Conservation (phyloP, 441 rosid species). For the Arabidopsis lyrata region DNA sequence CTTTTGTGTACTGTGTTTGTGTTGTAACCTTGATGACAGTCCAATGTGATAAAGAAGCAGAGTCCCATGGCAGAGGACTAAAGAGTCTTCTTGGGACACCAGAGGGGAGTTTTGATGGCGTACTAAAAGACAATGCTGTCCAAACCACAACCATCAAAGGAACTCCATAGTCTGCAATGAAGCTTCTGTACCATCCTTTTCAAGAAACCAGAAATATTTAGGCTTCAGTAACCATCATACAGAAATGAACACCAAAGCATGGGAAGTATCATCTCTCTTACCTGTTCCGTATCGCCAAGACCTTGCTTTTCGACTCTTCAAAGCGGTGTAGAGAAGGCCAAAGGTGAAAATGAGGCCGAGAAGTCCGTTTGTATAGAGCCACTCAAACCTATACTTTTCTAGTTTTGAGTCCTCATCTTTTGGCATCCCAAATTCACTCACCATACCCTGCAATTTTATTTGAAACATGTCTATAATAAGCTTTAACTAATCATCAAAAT, state of each 20-base stretch:
- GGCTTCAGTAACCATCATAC: too few relatives aligned
- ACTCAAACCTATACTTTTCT: constrained; percentile 67
- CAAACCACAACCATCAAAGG: constrained; percentile 81
- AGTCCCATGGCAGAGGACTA: constrained; percentile 79
- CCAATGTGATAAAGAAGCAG: constrained; percentile 72
- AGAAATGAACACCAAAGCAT: neutral
- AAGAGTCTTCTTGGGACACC: constrained; percentile 80
- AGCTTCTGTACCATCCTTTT: constrained; percentile 68
- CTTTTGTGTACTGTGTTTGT: neutral
- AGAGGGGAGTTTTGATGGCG: constrained; percentile 60
- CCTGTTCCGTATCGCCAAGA: constrained; percentile 87
- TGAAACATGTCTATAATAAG: neutral
- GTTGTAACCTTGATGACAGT: constrained; percentile 68
- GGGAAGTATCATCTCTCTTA: constrained; percentile 23
- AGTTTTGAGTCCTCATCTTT: constrained; percentile 54
- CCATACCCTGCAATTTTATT: constrained; percentile 58
- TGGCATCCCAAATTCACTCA: constrained; percentile 67
- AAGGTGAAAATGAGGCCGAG: constrained; percentile 73
- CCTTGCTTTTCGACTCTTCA: constrained; percentile 73
- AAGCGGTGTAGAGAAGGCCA: constrained; percentile 68
- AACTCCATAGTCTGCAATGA: constrained; percentile 86
- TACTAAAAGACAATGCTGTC: constrained; percentile 61
- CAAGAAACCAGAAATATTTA: constrained; percentile 6
- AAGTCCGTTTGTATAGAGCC: constrained; percentile 82
- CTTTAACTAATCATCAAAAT: neutral